Evolutionary conservation across 169 alveolate species (phyloP), one percentile per base, ranked within the genome.

Genomic region (Ichthyophthirius multifiliis): DNA sequence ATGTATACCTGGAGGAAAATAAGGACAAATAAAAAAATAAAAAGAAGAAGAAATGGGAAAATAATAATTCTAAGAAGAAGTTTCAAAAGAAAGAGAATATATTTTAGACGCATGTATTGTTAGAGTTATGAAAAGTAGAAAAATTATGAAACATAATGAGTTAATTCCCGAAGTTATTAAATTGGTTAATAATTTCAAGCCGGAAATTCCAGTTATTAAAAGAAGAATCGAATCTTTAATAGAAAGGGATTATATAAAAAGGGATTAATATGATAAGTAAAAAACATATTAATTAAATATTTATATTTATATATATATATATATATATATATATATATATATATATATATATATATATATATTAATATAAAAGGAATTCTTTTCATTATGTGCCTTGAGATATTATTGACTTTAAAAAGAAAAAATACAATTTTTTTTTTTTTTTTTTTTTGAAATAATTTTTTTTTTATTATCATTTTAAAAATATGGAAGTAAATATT

Each of bases 41-140:
- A 82, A 88, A 44, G 71, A 77, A 43, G 27, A 43, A n/a, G 74
- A 48, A 10, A 41, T 34, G 13, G 83, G 67, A 5, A 74, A 65
- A 46, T 43, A 55, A 7, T 43, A 82, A 47, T 46, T 39, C n/a
- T 83, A 78, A 27, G 63, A 83, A 20, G 89, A 90, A 43, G 74
- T 90, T 43, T 63, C 77, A 13, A 74, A 31, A 20, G 88, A 90
- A 64, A 84, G 93, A 65, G 81, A 73, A 37, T 75, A 48, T 37
- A 76, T 90, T 10, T 64, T 90, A n/a, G 95, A 90, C 63, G 91
- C 93, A 6, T 83, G 84, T 23, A 64, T 90, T 18, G 93, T 90
- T 1, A 84, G 95, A 75, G 74, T 87, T 18, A 87, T 90, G 95
- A 90, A 90, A 73, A 83, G 87, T 18, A 82, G 86, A 44, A 90